These are phyloP conservation scores for Penstemon davidsonii DNA, from an alignment of 257 asterid species.

Conservation along the genomic window DNA sequence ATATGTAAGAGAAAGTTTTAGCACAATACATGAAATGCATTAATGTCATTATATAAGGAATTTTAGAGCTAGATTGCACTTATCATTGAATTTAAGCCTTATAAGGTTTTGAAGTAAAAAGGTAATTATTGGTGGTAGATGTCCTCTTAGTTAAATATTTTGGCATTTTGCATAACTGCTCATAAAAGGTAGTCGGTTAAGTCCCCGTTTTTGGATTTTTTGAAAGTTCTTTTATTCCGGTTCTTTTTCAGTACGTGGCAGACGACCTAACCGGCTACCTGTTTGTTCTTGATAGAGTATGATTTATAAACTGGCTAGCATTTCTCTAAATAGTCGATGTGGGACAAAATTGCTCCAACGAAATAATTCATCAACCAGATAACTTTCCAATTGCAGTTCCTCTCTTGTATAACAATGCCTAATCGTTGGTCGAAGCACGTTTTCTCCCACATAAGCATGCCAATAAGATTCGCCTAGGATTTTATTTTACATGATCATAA, in stretches of 20 bases:
- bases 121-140: not conserved
- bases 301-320: not conserved
- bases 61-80: no score
- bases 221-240: not conserved
- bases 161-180: not conserved
- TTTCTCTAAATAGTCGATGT: not conserved
- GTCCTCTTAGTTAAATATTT: not conserved
- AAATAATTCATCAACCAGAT: not conserved
- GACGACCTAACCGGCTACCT: conserved; percentile 22
- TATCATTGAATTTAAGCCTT: no score
- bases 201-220: conserved; percentile 14
- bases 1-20: no score
- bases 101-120: not conserved
- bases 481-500: not conserved
- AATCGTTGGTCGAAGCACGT: not conserved
- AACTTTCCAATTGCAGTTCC: not conserved
- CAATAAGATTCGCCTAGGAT: not conserved
- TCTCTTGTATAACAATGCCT: not conserved
- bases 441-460: not conserved
- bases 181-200: conserved; percentile 18
- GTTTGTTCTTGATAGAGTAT: not conserved
- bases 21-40: no score
- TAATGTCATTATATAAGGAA: no score
- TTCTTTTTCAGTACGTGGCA: conserved; percentile 1
- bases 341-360: not conserved